phyloP scores from a whole-genome alignment of 768 basidiomycete genomes.

The Leucogyrophana mollusca region DNA sequence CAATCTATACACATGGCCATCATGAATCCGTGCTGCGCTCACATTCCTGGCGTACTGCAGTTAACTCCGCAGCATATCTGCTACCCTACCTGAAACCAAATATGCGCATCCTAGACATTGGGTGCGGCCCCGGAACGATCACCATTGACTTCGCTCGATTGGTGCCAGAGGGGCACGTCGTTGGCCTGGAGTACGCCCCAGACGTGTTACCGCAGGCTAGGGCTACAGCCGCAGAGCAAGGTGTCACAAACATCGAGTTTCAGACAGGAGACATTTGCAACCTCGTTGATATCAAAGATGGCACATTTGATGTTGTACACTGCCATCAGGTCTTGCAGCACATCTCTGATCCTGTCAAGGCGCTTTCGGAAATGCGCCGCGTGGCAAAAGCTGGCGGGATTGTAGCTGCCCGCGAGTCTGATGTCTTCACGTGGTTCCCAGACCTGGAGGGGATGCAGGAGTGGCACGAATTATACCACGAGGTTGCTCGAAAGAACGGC shows the following conservation, averaged over 20 bases:
- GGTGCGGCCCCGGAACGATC: conserved; percentile 54
- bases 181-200: conserved; percentile 38
- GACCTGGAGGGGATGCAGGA: conserved; percentile 28
- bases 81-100: conserved; percentile 33
- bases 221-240: conserved; percentile 22
- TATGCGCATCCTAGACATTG: conserved; percentile 47
- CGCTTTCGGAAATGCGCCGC: conserved; percentile 46
- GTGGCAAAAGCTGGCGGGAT: conserved; percentile 46
- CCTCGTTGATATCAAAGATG: conserved; percentile 35
- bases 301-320: conserved; percentile 47
- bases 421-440: conserved; percentile 37
- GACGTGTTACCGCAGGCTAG: conserved; percentile 37
- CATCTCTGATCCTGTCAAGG: conserved; percentile 37
- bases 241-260: conserved; percentile 39
- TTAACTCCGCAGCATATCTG: conserved; percentile 42
- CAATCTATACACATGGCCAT: conserved; percentile 24
- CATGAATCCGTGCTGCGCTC: conserved; percentile 32
- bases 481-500: conserved; percentile 28
- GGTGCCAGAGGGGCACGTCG: conserved; percentile 40
- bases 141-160: conserved; percentile 40
- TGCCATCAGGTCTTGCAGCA: conserved; percentile 52
- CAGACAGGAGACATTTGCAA: conserved; percentile 34
- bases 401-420: conserved; percentile 44
- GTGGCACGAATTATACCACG: conserved; percentile 16
- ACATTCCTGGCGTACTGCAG: conserved; percentile 37